Conservation (phyloP, 768 basidiomycete species). For the Neoboletus magnificus region DNA sequence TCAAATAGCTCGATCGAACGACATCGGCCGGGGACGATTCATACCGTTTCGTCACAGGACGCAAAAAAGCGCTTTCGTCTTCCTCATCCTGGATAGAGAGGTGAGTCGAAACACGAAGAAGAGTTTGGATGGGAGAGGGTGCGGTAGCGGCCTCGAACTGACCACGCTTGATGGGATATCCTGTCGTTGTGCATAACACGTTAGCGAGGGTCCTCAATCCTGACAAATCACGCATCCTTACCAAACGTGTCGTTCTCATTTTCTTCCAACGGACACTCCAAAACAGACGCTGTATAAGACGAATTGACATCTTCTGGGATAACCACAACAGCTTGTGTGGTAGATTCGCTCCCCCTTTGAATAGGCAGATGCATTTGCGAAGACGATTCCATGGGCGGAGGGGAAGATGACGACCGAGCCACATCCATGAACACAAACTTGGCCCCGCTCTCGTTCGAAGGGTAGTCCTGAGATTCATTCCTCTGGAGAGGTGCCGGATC, state of each 20-base stretch:
- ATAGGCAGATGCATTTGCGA: slow-evolving; percentile 7
- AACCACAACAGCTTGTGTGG: not conserved
- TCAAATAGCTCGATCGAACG: slow-evolving; percentile 58
- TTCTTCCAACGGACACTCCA: slow-evolving; percentile 9
- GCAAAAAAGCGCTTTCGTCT: slow-evolving; percentile 3
- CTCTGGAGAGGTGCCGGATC: slow-evolving; percentile 8
- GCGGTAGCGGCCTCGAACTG: slow-evolving; percentile 15
- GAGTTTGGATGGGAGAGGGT: slow-evolving; percentile 8
- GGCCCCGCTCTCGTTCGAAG: slow-evolving; percentile 11
- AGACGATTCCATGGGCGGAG: slow-evolving; percentile 7
- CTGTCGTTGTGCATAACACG: slow-evolving; percentile 1
- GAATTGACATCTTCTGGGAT: slow-evolving; percentile 30
- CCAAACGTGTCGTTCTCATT: slow-evolving; percentile 33
- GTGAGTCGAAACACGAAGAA: slow-evolving; percentile 21
- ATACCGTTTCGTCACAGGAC: slow-evolving; percentile 19
- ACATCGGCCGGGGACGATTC: slow-evolving; percentile 29
- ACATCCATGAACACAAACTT: slow-evolving; percentile 20
- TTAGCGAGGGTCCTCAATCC: not conserved
- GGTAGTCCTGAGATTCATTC: slow-evolving; percentile 5
- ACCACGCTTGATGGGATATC: slow-evolving; percentile 23
- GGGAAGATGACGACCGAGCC: slow-evolving; percentile 15
- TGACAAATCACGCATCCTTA: not conserved
- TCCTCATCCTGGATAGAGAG: slow-evolving; percentile 16
- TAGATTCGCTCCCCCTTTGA: slow-evolving; percentile 5
- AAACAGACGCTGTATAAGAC: slow-evolving; percentile 18